Evolutionary conservation across 1,284 basidiomycete genomes (phyloP), one percentile per base, ranked within the genome.

Genomic region (Sporisorium graminicola): DNA sequence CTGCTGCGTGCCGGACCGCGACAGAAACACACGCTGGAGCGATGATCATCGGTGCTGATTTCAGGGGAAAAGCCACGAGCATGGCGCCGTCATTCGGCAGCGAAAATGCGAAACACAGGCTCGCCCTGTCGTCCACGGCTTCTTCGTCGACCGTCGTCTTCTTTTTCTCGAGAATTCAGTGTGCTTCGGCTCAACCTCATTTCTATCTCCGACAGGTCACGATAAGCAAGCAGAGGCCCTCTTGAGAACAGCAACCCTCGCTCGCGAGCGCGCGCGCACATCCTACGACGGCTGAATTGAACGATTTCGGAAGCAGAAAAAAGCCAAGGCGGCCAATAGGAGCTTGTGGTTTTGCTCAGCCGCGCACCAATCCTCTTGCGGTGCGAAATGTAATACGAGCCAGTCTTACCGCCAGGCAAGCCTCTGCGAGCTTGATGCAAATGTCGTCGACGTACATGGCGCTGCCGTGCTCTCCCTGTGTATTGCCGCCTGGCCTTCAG

Each of bases 141-240:
- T 16, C 3, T 43, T 43, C n/a, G n/a, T n/a, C n/a, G n/a, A n/a
- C n/a, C n/a, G n/a, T n/a, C n/a, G n/a, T 43, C 16, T 20, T 43
- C n/a, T 43, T 20, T n/a, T 40, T n/a, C 18, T 29, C 35, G 35
- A 35, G 35, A 14, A 35, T 12, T 27, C 22, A 14, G 33, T 43
- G 26, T 50, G 29, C 33, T 55, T 65, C 51, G 58, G 57, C 67
- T 70, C 57, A 42, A 57, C 12, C 22, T 42, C 31, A 12, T 35
- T 64, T 70, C 53, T 64, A 70, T 59, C 61, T 70, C 67, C 61
- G 67, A 70, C 40, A 29, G 4, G 22, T 29, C 24, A 46, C 53
- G 61, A 70, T 65, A 57, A 64, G 51, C 43, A 59, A 37, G 24
- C 27, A 50, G 24, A 47, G 22, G n/a, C n/a, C n/a, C n/a, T n/a